Evolutionary conservation across 345 rosid genomes (phyloP).

Genomic region (Camelina neglecta): DNA sequence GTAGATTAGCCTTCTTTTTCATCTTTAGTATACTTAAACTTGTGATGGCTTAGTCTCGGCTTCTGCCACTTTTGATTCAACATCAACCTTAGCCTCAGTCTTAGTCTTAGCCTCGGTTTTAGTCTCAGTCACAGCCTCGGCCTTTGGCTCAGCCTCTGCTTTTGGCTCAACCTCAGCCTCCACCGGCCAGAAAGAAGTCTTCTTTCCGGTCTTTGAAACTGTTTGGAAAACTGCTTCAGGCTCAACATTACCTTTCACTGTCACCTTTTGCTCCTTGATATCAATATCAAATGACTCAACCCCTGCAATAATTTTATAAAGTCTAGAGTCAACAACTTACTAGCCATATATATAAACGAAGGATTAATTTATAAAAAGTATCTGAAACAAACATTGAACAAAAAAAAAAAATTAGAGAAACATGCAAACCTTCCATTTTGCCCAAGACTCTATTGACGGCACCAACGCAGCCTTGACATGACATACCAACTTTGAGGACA

Average conservation of each 20-base stretch:
- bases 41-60: conserved; percentile 36
- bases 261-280: conserved; percentile 87
- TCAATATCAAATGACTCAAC: conserved; percentile 83
- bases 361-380: background rate
- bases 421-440: conserved; percentile 79
- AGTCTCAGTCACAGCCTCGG: conserved; percentile 12
- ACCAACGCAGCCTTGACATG: conserved; percentile 86
- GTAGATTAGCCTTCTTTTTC: conserved; percentile 15
- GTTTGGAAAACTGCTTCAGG: conserved; percentile 85
- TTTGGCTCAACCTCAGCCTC: conserved; percentile 52
- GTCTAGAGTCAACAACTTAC: background rate
- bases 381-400: background rate
- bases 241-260: conserved; percentile 83
- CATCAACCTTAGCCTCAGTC: conserved; percentile 35
- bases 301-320: conserved; percentile 47
- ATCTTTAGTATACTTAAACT: conserved; percentile 27
- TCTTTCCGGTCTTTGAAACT: conserved; percentile 90
- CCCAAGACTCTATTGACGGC: conserved; percentile 90
- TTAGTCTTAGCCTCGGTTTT: conserved; percentile 26
- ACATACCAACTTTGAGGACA: conserved; percentile 90
- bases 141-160: conserved; percentile 18
- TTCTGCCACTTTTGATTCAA: conserved; percentile 34
- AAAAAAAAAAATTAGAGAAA: background rate
- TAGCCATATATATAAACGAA: background rate
- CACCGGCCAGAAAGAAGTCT: conserved; percentile 82